Evolutionary conservation across 352 stramenopile species (phyloP).

Genomic region (Pythium volutum): DNA sequence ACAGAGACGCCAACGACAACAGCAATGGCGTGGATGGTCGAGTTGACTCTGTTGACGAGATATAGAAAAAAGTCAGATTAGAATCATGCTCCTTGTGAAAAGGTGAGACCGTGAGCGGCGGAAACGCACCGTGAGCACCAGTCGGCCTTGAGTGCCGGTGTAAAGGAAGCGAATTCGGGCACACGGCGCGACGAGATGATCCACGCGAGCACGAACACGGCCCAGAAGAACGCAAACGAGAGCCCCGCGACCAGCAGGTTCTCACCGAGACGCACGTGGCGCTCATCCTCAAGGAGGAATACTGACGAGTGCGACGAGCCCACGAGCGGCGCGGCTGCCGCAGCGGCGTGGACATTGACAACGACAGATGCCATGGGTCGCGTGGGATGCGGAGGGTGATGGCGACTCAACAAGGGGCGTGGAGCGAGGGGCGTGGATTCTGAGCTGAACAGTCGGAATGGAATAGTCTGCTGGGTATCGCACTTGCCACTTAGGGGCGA

Average conservation of each 20-base stretch:
- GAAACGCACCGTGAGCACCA: constrained; percentile 70
- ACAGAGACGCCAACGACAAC: constrained; percentile 63
- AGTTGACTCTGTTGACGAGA: constrained; percentile 58
- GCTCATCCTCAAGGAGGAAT: constrained; percentile 56
- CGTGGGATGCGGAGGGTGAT: not conserved
- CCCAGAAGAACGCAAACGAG: constrained; percentile 71
- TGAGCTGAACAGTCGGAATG: too few relatives aligned
- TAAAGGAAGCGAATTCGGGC: constrained; percentile 61
- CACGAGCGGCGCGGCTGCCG: not conserved
- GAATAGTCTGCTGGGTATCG: not conserved
- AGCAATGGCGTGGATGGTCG: constrained; percentile 65
- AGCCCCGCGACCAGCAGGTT: constrained; percentile 57
- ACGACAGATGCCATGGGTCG: constrained; percentile 11
- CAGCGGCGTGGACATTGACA: constrained; percentile 18
- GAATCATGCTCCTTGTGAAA: too few relatives aligned
- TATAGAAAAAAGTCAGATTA: not conserved
- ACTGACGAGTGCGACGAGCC: constrained; percentile 11
- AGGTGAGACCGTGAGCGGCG: too few relatives aligned
- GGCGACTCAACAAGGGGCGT: not conserved
- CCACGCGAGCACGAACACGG: constrained; percentile 62
- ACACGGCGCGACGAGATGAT: constrained; percentile 48
- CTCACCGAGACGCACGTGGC: constrained; percentile 51
- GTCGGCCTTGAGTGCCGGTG: constrained; percentile 65
- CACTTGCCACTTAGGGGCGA: not conserved
- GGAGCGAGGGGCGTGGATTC: too few relatives aligned